Base-by-base conservation (phyloP, 176 grass and related monocot genomes). In the Oryza australiensis region DNA sequence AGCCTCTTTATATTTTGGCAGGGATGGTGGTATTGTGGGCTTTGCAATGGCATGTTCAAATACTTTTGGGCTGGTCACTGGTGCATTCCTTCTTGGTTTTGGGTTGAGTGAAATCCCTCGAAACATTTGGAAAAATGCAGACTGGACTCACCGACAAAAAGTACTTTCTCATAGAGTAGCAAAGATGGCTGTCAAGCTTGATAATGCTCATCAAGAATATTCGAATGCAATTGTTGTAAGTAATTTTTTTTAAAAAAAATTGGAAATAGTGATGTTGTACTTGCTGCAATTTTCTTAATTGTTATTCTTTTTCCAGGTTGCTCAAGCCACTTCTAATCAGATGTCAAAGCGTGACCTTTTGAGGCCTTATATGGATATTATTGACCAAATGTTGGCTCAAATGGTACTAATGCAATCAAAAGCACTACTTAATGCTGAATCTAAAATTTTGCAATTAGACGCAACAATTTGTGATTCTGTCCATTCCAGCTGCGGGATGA, bases 81-180 rank as follows among this genome's bases (percentile, higher is more conserved):
- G 96, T 87, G 96, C 96, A 70, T 99, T 99, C 87, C 93, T 99
- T 85, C 90, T 99, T 90, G 96, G 96, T 76, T 99, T 95, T 99
- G 96, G 96, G 15, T 84, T 99, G 83, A 99, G 96, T 5, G 93
- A 99, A 91, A 99, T 99, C 87, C 96, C 96, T 66, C 95, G 83
- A 70, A 95, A 88, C 75, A 99, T 99, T 64, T 99, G 96, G 96
- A 95, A 84, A 84, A 94, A 95, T 75, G 93, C 96, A 43, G 93
- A 99, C 53, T 95, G 90, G 93, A 94, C 70, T 88, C 81, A 95
- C 70, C 91, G 89, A 62, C 96, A 95, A 79, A 99, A 99, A 79
- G 80, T 95, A 73, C 91, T 99, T 82, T 94, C 91, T 78, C 93
- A 99, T 75, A 82, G 83, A 82, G 96, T 99, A 82, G 91, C 96